Percentiles rank a stretch among this genome's conserved stretches.
Conservation (phyloP, 345 rosid genomes). For the Ceriops tagal region DNA sequence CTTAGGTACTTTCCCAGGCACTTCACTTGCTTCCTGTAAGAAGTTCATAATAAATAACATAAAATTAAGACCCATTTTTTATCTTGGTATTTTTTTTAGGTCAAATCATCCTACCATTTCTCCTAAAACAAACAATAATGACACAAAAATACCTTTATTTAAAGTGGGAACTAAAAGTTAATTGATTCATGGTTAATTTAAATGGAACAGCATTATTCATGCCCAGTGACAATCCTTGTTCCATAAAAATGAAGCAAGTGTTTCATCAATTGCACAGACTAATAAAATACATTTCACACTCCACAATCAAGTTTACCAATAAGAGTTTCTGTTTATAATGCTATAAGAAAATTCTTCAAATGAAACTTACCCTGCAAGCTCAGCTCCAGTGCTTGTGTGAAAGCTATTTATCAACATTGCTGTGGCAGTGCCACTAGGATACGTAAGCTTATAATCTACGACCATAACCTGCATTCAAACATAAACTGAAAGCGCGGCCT, state of each 20-base stretch:
- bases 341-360: not conserved
- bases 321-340: not conserved
- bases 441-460: slow-evolving; percentile 84
- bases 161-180: too few species aligned
- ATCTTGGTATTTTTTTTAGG: not conserved
- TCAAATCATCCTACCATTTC: not conserved
- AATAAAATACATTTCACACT: too few species aligned
- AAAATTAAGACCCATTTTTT: not conserved
- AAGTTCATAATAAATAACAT: not conserved
- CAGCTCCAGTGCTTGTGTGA: slow-evolving; percentile 81
- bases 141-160: too few species aligned
- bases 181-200: too few species aligned
- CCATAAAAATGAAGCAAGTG: too few species aligned
- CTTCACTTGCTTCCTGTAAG: slow-evolving; percentile 72
- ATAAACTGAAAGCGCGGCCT: not conserved
- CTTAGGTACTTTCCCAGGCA: slow-evolving; percentile 90
- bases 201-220: too few species aligned
- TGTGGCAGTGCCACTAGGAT: slow-evolving; percentile 96
- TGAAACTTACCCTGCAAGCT: slow-evolving; percentile 73
- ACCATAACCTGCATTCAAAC: slow-evolving; percentile 59
- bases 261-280: too few species aligned
- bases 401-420: slow-evolving; percentile 95
- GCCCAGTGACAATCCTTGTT: too few species aligned
- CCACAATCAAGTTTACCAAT: too few species aligned
- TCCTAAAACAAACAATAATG: too few species aligned